A percentile compares a stretch with the other conserved stretches of the same genome.
phyloP scores from a whole-genome alignment of 1,139 yeast genomes.

The Kluyveromyces sp. region DNA sequence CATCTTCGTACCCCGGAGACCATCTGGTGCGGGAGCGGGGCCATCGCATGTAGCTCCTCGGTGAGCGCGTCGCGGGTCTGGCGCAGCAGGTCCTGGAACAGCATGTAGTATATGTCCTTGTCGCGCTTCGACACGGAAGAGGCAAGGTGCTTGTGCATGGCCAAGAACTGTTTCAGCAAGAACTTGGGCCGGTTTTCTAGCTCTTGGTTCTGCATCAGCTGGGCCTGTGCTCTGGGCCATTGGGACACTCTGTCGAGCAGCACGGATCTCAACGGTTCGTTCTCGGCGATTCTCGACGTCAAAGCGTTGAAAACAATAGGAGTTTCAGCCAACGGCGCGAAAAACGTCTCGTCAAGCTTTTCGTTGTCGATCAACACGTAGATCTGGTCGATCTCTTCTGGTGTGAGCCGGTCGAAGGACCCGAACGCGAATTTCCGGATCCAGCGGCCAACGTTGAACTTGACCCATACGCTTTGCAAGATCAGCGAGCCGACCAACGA shows the following conservation, averaged over 20 bases:
- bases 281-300: not conserved
- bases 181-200: not conserved
- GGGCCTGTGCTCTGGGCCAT: not conserved
- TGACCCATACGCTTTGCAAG: slow-evolving; percentile 1
- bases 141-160: not conserved
- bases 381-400: slow-evolving; percentile 3
- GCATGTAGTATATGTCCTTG: not conserved
- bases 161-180: not conserved
- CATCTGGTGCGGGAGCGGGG: not conserved
- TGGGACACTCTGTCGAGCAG: not conserved
- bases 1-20: not conserved
- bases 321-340: not conserved
- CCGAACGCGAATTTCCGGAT: slow-evolving; percentile 1
- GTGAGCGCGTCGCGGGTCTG: not conserved
- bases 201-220: not conserved
- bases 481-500: not conserved
- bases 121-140: not conserved
- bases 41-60: slow-evolving; percentile 1
- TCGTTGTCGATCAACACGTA: not conserved
- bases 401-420: not conserved
- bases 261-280: not conserved
- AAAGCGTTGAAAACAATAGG: not conserved
- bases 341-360: not conserved
- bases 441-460: not conserved
- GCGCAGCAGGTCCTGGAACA: slow-evolving; percentile 1